phyloP scores from a whole-genome alignment of 192 early-diverging fungal species.

The Dissophora ornata region DNA sequence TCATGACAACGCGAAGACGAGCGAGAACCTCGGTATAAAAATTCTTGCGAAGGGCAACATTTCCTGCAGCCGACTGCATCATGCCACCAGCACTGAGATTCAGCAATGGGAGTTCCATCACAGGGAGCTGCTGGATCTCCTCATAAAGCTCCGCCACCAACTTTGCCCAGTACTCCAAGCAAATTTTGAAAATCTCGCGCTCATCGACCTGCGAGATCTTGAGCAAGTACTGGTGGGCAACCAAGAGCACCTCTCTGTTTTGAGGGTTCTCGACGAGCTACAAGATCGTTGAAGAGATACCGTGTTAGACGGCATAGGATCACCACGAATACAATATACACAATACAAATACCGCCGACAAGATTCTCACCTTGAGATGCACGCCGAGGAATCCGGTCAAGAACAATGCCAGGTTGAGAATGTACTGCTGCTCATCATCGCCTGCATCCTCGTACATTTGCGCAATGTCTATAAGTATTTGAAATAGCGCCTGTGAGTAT shows the following conservation, averaged over 20 bases:
- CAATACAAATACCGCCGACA: too few species aligned
- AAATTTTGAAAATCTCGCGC: slow-evolving; percentile 98
- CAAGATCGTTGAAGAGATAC: too few species aligned
- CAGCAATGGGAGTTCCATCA: slow-evolving; percentile 65
- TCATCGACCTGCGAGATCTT: slow-evolving; percentile 93
- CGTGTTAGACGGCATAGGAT: too few species aligned
- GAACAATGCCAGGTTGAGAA: slow-evolving; percentile 96
- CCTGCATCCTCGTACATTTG: slow-evolving; percentile 83
- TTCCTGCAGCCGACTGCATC: slow-evolving; percentile 55
- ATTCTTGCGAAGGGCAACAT: slow-evolving; percentile 72
- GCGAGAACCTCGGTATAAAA: slow-evolving; percentile 89
- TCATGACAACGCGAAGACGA: slow-evolving; percentile 93
- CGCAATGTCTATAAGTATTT: slow-evolving; percentile 83
- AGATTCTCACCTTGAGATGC: slow-evolving; percentile 81
- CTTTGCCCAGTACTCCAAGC: slow-evolving; percentile 97
- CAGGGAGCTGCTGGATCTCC: slow-evolving; percentile 74
- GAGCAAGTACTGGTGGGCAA: slow-evolving; percentile 92
- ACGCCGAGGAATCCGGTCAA: slow-evolving; percentile 85
- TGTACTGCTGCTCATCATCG: slow-evolving; percentile 94
- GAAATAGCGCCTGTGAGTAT: too few species aligned
- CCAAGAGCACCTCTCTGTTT: slow-evolving; percentile 67
- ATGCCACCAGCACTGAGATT: slow-evolving; percentile 65
- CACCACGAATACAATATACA: too few species aligned
- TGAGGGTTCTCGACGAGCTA: slow-evolving; percentile 69
- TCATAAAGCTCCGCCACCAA: slow-evolving; percentile 93